Conservation (phyloP, 495 filamentous ascomycete genomes). For the Chaetomium cochliodes region DNA sequence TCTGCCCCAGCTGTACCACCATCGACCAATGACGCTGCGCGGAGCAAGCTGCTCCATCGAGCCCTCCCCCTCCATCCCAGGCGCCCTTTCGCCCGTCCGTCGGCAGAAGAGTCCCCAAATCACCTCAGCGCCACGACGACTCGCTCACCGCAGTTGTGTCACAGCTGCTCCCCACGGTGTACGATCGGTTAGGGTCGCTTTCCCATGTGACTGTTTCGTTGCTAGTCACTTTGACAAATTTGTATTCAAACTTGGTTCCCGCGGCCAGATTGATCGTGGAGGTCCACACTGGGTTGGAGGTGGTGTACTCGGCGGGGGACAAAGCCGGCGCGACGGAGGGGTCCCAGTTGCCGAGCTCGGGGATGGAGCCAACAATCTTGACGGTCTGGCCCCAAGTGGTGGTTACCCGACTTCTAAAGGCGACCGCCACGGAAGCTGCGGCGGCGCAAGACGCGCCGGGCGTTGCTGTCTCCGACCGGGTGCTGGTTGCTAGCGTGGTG, state of each 20-base stretch:
- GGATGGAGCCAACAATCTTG: constrained; percentile 57
- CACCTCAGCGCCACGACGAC: constrained; percentile 1
- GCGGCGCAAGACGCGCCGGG: constrained; percentile 43
- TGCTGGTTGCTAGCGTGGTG: constrained; percentile 33
- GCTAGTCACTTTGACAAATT: constrained; percentile 60
- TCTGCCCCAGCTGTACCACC: background rate
- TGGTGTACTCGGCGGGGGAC: constrained; percentile 55
- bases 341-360: constrained; percentile 58
- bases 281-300: constrained; percentile 57
- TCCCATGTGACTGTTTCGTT: constrained; percentile 62
- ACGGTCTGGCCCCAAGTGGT: constrained; percentile 60
- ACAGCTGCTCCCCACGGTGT: constrained; percentile 43
- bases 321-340: constrained; percentile 50
- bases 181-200: constrained; percentile 61
- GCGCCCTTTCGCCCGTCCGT: background rate
- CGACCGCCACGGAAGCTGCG: constrained; percentile 52
- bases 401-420: constrained; percentile 55
- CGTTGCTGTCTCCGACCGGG: constrained; percentile 27
- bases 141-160: constrained; percentile 1
- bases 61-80: too few species aligned
- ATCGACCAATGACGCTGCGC: background rate
- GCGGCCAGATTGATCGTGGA: constrained; percentile 51
- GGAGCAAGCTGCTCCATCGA: constrained; percentile 3
- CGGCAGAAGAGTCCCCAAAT: too few species aligned
- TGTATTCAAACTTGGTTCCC: constrained; percentile 62